Percentiles rank a stretch among this genome's conserved stretches.
These are phyloP conservation scores for Penicillium sp. DNA, from an alignment of 2,329 filamentous ascomycete species.

Conservation along the genomic window DNA sequence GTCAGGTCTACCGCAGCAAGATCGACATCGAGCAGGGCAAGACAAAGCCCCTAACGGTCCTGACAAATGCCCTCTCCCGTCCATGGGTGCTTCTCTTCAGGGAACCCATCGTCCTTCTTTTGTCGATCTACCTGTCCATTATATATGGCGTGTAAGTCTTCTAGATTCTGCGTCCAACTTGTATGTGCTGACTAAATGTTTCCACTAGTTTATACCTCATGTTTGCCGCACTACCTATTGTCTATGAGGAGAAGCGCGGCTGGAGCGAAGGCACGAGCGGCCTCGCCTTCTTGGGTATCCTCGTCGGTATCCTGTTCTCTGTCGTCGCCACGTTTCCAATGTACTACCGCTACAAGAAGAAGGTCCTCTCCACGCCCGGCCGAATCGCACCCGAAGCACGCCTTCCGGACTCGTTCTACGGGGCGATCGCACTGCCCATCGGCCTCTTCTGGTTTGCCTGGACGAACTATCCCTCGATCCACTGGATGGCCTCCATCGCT, in stretches of 20 bases:
- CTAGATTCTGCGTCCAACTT: too few relatives aligned
- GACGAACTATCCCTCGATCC: constrained; percentile 57
- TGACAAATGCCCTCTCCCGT: constrained; percentile 53
- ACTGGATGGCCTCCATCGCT: constrained; percentile 54
- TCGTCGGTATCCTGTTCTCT: constrained; percentile 62
- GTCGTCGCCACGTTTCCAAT: constrained; percentile 56
- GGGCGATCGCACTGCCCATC: constrained; percentile 59
- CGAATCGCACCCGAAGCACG: constrained; percentile 64
- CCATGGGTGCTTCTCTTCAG: constrained; percentile 67
- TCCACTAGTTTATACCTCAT: constrained; percentile 53
- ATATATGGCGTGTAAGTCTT: constrained; percentile 33
- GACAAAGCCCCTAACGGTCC: constrained; percentile 45
- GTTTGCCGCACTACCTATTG: constrained; percentile 62
- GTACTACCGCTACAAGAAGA: constrained; percentile 52
- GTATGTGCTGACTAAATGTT: too few relatives aligned
- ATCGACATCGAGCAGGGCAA: constrained; percentile 30
- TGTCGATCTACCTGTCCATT: constrained; percentile 61
- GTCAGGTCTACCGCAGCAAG: constrained; percentile 30
- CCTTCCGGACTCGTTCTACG: constrained; percentile 60
- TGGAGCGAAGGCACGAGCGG: constrained; percentile 61
- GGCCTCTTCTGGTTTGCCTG: constrained; percentile 69
- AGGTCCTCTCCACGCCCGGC: constrained; percentile 43
- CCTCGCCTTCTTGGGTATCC: constrained; percentile 65
- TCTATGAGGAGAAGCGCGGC: constrained; percentile 59
- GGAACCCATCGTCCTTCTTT: constrained; percentile 66